A percentile compares a stretch with the other conserved stretches of the same genome.
Conservation (phyloP, 768 basidiomycete genomes). For the Auricularia cornea region DNA sequence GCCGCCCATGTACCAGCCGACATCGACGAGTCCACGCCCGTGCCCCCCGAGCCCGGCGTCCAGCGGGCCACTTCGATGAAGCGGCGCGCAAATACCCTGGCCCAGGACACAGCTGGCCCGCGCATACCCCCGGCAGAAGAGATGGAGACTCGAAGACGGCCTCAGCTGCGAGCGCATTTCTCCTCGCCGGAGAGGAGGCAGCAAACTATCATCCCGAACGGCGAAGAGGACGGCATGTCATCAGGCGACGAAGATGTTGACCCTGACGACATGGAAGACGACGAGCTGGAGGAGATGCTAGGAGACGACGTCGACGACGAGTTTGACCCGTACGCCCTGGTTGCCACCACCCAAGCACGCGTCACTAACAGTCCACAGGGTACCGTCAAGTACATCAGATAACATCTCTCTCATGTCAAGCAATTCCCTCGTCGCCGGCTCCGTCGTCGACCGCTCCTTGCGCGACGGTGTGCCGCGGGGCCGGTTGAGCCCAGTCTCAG, state of each 20-base stretch:
- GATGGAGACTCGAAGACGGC: conserved; percentile 66
- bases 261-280: conserved; percentile 38
- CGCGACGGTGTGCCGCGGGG: conserved; percentile 23
- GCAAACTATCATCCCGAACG: conserved; percentile 38
- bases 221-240: conserved; percentile 41
- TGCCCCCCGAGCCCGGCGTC: conserved; percentile 1
- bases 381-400: conserved; percentile 37
- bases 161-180: conserved; percentile 52
- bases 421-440: conserved; percentile 31
- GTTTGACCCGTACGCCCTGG: conserved; percentile 8
- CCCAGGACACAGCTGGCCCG: neutral
- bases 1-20: conserved; percentile 3
- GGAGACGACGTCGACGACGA: conserved; percentile 32
- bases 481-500: conserved; percentile 55
- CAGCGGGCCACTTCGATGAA: conserved; percentile 4
- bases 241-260: conserved; percentile 33
- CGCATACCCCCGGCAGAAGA: conserved; percentile 50
- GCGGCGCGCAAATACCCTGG: conserved; percentile 2
- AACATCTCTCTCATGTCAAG: conserved; percentile 43
- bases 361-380: neutral
- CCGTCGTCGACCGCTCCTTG: conserved; percentile 39
- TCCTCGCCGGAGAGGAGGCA: conserved; percentile 35
- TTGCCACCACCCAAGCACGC: too few species aligned
- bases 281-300: conserved; percentile 27
- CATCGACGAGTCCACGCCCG: conserved; percentile 9